phyloP scores from a whole-genome alignment of 371 early-diverging fungal genomes.

The Nematocida sp. region DNA sequence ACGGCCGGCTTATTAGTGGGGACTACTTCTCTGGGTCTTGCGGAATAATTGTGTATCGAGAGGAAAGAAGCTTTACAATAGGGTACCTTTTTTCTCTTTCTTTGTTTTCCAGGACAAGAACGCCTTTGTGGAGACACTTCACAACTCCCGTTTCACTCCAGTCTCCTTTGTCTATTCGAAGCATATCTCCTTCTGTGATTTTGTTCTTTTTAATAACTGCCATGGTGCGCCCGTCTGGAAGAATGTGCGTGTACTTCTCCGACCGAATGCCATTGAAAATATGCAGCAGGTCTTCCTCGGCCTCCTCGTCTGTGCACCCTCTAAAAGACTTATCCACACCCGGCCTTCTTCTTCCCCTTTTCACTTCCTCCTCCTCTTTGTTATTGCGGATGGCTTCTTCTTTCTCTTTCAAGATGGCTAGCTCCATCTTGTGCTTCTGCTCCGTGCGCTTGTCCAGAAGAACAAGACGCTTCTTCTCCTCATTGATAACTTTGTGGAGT shows the following conservation, averaged over 20 bases:
- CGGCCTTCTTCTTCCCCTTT: slow-evolving; percentile 24
- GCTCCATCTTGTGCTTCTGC: slow-evolving; percentile 8
- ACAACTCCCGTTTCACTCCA: slow-evolving; percentile 26
- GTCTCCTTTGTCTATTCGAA: slow-evolving; percentile 48
- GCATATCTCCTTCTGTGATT: slow-evolving; percentile 32
- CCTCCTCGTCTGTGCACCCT: slow-evolving; percentile 48
- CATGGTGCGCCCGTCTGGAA: slow-evolving; percentile 35
- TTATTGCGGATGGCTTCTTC: neutral
- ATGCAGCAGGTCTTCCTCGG: slow-evolving; percentile 22
- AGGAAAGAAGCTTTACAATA: slow-evolving; percentile 38
- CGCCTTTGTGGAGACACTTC: slow-evolving; percentile 16
- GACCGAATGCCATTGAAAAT: slow-evolving; percentile 24
- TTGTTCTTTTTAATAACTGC: slow-evolving; percentile 38
- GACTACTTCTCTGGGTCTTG: neutral
- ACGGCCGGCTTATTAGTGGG: too few species aligned
- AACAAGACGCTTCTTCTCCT: slow-evolving; percentile 26
- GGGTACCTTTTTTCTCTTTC: slow-evolving; percentile 51
- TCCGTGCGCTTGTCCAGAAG: slow-evolving; percentile 12
- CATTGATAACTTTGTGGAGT: slow-evolving; percentile 42
- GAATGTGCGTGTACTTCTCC: slow-evolving; percentile 38
- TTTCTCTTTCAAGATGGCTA: neutral
- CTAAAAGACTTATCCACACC: slow-evolving; percentile 17
- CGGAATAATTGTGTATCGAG: slow-evolving; percentile 20
- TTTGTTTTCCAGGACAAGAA: slow-evolving; percentile 9
- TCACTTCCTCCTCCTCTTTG: slow-evolving; percentile 43